These are phyloP conservation scores for Phaeophleospora eucalypticola DNA, from an alignment of 2,329 filamentous ascomycete genomes.

Conservation along the genomic window DNA sequence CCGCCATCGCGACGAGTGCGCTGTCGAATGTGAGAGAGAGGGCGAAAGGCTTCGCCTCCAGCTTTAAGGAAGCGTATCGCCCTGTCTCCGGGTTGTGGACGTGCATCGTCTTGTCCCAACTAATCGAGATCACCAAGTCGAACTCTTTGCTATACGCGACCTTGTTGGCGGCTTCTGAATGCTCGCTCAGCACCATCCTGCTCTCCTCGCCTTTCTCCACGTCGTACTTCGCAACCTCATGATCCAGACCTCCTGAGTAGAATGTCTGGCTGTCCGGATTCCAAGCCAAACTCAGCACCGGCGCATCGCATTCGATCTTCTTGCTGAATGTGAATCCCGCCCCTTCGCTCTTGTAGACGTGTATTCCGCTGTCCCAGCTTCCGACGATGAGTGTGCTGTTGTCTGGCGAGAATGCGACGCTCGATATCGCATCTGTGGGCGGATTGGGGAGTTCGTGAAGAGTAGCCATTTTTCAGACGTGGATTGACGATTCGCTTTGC, in stretches of 20 bases:
- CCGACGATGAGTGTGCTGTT: conserved; percentile 76
- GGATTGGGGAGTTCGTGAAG: conserved; percentile 66
- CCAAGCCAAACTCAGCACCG: conserved; percentile 88
- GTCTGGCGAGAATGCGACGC: conserved; percentile 81
- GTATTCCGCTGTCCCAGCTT: conserved; percentile 90
- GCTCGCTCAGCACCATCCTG: conserved; percentile 67
- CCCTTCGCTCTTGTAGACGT: conserved; percentile 59
- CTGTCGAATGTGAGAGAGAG: conserved; percentile 74
- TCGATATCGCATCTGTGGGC: conserved; percentile 81
- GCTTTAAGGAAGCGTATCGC: conserved; percentile 47
- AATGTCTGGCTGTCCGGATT: conserved; percentile 74
- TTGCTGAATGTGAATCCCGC: conserved; percentile 33
- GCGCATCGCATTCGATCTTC: conserved; percentile 62
- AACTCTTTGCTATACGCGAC: conserved; percentile 77
- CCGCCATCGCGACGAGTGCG: conserved; percentile 92
- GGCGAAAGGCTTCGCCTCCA: conserved; percentile 86
- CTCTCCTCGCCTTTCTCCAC: conserved; percentile 59
- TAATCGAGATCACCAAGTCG: conserved; percentile 77
- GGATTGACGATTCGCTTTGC: no score
- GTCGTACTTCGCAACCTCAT: conserved; percentile 72
- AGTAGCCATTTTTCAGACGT: conserved; percentile 14
- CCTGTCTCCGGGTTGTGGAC: conserved; percentile 60
- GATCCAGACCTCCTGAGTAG: conserved; percentile 82
- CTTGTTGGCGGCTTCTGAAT: conserved; percentile 69
- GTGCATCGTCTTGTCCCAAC: conserved; percentile 90